These are phyloP conservation scores for Arthrobotrys sphaeroides DNA, from an alignment of 2,329 filamentous ascomycete genomes.

Conservation along the genomic window DNA sequence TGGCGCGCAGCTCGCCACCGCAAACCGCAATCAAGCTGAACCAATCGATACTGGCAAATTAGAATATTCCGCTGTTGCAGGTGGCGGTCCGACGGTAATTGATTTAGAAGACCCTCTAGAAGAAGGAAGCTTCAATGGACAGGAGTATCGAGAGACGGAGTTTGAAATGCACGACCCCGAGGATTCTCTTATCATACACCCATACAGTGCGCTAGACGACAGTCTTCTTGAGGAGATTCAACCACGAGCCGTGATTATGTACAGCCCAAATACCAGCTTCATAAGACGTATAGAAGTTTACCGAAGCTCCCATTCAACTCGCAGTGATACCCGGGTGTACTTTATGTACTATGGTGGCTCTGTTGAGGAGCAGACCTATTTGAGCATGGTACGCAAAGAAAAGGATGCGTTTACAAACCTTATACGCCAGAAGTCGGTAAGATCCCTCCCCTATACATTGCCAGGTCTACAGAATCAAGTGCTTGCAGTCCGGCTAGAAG, in stretches of 20 bases:
- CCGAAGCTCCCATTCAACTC: slow-evolving; percentile 87
- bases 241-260: slow-evolving; percentile 97
- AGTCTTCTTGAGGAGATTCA: slow-evolving; percentile 94
- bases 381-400: slow-evolving; percentile 87
- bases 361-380: slow-evolving; percentile 93
- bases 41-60: slow-evolving; percentile 77
- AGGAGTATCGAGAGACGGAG: slow-evolving; percentile 91
- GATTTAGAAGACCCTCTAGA: slow-evolving; percentile 76
- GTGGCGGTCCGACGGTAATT: not conserved
- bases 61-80: slow-evolving; percentile 58
- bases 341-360: slow-evolving; percentile 96
- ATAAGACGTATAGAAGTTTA: slow-evolving; percentile 89
- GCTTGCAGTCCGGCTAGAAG: not conserved
- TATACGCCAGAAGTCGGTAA: slow-evolving; percentile 85
- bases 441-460: slow-evolving; percentile 45
- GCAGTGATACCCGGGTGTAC: slow-evolving; percentile 84
- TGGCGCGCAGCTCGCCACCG: slow-evolving; percentile 66
- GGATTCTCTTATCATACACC: slow-evolving; percentile 86
- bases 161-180: slow-evolving; percentile 92
- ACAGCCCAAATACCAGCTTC: slow-evolving; percentile 93
- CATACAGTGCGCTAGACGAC: slow-evolving; percentile 96
- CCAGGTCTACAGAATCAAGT: not conserved
- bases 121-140: slow-evolving; percentile 76
- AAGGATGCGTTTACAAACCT: slow-evolving; percentile 95
- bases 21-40: slow-evolving; percentile 66